Conservation (phyloP, 2,329 filamentous ascomycete genomes). For the Alternaria consortialis region DNA sequence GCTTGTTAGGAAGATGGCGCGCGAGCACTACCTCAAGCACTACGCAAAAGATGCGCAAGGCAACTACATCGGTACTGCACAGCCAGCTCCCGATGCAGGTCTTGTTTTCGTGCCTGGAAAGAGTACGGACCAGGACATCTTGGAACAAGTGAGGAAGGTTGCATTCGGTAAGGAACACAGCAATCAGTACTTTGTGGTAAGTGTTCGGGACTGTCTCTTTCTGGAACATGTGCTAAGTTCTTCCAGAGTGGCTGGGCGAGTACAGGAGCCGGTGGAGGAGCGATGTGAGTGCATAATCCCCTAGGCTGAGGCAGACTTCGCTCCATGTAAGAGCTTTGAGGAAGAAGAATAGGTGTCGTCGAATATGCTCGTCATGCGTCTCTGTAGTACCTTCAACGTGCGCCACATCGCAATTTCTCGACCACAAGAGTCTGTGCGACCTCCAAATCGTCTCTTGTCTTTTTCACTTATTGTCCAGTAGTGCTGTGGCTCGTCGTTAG, state of each 20-base stretch:
- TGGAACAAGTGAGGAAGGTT: not conserved
- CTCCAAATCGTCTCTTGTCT: not conserved
- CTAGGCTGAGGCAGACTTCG: not conserved
- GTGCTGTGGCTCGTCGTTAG: not conserved
- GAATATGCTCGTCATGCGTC: slow-evolving; percentile 1
- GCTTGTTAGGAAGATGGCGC: slow-evolving; percentile 38
- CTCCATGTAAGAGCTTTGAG: not conserved
- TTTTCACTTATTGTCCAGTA: not conserved
- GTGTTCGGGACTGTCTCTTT: slow-evolving; percentile 36
- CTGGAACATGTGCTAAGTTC: slow-evolving; percentile 28
- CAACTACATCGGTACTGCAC: slow-evolving; percentile 39
- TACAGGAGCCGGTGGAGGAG: not conserved
- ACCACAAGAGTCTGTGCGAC: not conserved
- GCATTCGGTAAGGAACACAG: not conserved
- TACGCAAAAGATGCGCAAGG: slow-evolving; percentile 42
- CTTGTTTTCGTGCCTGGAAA: not conserved
- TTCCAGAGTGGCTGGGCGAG: slow-evolving; percentile 10
- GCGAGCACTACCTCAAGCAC: slow-evolving; percentile 32
- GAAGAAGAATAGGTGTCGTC: not conserved
- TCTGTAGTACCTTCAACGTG: slow-evolving; percentile 1
- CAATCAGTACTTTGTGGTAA: slow-evolving; percentile 4
- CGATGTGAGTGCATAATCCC: not conserved
- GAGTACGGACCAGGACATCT: not conserved
- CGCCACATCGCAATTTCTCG: not conserved
- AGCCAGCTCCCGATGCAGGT: not conserved